Percentiles rank a stretch among this genome's conserved stretches.
Evolutionary conservation across 208 protist species (phyloP).

Genomic region (Acanthamoeba healyi): DNA sequence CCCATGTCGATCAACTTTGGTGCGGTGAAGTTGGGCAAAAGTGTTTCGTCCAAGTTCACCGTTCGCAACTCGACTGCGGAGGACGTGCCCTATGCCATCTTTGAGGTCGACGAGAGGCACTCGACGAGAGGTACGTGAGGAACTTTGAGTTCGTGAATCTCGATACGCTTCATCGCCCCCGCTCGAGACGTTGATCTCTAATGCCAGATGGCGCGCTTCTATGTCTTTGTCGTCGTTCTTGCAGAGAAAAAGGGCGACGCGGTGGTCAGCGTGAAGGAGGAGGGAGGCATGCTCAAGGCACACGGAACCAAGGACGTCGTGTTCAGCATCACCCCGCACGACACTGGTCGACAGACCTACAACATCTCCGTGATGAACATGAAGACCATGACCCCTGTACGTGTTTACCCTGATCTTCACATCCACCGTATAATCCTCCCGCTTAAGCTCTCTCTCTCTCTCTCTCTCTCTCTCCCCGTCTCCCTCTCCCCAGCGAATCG

Average conservation of each 20-base stretch:
- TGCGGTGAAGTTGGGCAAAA: slow-evolving; percentile 76
- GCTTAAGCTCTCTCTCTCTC: not conserved
- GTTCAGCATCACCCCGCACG: slow-evolving; percentile 32
- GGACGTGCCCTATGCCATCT: slow-evolving; percentile 61
- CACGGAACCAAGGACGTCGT: slow-evolving; percentile 20
- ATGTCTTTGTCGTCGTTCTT: too few relatives aligned
- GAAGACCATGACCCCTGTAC: slow-evolving; percentile 64
- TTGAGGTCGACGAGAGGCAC: not conserved
- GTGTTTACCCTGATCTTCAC: too few relatives aligned
- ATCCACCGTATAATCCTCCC: too few relatives aligned
- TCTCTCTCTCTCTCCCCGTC: not conserved
- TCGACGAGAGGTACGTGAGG: not conserved
- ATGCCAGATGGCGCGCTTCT: too few relatives aligned
- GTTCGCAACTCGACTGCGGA: slow-evolving; percentile 72
- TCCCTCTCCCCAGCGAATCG: not conserved
- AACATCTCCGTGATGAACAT: slow-evolving; percentile 60
- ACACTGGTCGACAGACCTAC: slow-evolving; percentile 48
- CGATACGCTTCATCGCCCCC: not conserved
- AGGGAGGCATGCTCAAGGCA: not conserved
- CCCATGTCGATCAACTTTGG: slow-evolving; percentile 76
- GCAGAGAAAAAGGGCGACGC: slow-evolving; percentile 33
- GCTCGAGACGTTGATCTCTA: too few relatives aligned
- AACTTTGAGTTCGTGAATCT: not conserved
- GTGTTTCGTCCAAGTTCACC: slow-evolving; percentile 77
- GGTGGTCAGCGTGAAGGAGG: slow-evolving; percentile 9